Percentiles rank a stretch among this genome's conserved stretches.
These are phyloP conservation scores for Casuarina cunninghamiana DNA, from an alignment of 306 rosid genomes.

Conservation along the genomic window DNA sequence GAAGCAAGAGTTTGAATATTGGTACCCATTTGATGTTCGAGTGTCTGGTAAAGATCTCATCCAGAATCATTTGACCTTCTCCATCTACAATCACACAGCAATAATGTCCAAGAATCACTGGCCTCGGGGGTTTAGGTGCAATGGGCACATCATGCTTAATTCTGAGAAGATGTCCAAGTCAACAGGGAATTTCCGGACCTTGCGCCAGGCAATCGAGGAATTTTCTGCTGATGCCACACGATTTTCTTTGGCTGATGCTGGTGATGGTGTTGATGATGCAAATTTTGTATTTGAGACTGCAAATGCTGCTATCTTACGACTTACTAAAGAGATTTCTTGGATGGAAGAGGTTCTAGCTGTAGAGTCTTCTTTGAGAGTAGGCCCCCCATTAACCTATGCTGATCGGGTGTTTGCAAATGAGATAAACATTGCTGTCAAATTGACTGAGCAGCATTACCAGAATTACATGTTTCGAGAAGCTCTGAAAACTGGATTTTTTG, in stretches of 20 bases:
- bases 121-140: conserved; percentile 95
- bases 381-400: conserved; percentile 81
- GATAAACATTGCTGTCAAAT: conserved; percentile 71
- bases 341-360: conserved; percentile 74
- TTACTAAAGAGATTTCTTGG: conserved; percentile 85
- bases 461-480: conserved; percentile 87
- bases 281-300: conserved; percentile 92
- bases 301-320: conserved; percentile 82
- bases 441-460: conserved; percentile 74
- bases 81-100: conserved; percentile 85
- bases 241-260: conserved; percentile 94
- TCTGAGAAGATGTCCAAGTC: conserved; percentile 96
- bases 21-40: conserved; percentile 95
- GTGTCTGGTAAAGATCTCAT: conserved; percentile 94
- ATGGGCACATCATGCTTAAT: conserved; percentile 90
- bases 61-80: conserved; percentile 87
- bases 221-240: conserved; percentile 92
- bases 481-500: conserved; percentile 85
- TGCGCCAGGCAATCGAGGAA: conserved; percentile 84
- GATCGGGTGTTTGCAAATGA: conserved; percentile 82
- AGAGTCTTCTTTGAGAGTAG: conserved; percentile 67
- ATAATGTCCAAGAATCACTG: conserved; percentile 66
- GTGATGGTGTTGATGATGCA: conserved; percentile 94
- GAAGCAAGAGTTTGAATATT: conserved; percentile 92
- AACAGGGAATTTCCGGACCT: conserved; percentile 86